Percentiles rank a stretch among this genome's conserved stretches.
These are phyloP conservation scores for Fomitiporia mediterranea DNA, from an alignment of 1,284 basidiomycete genomes.

Conservation along the genomic window DNA sequence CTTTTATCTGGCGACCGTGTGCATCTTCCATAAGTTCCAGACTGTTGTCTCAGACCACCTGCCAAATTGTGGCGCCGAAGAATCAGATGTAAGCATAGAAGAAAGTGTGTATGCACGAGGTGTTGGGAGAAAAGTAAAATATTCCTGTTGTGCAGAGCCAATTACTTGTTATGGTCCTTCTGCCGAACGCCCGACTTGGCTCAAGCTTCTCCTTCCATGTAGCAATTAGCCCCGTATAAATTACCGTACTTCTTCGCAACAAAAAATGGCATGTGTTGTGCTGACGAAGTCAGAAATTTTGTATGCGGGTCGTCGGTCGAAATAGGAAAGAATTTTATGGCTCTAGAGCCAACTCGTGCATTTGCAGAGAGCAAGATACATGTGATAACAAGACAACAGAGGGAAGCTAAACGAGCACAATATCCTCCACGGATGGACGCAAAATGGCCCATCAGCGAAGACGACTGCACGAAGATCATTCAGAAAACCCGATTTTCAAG, in stretches of 20 bases:
- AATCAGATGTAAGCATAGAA: background rate
- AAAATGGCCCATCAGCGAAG: constrained; percentile 32
- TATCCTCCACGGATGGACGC: background rate
- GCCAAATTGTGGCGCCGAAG: background rate
- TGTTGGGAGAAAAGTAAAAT: too few species aligned
- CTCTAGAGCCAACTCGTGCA: constrained; percentile 10
- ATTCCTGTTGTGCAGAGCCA: too few species aligned
- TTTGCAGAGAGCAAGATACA: constrained; percentile 16
- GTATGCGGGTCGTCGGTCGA: too few species aligned
- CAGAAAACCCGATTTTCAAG: constrained; percentile 1
- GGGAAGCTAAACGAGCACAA: constrained; percentile 5
- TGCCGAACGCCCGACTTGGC: too few species aligned
- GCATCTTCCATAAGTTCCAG: background rate
- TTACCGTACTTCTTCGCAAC: too few species aligned
- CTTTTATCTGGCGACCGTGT: background rate
- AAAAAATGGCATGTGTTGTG: too few species aligned
- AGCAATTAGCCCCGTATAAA: too few species aligned
- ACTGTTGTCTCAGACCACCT: background rate
- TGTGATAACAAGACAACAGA: constrained; percentile 9
- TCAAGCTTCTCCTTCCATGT: too few species aligned
- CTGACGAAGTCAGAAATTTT: too few species aligned
- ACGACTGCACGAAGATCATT: constrained; percentile 30
- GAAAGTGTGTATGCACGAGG: too few species aligned
- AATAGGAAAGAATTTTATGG: constrained; percentile 6
- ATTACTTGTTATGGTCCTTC: background rate